These are phyloP conservation scores for Gastroboletus turbinatus DNA, from an alignment of 1,284 basidiomycete genomes.

Conservation along the genomic window DNA sequence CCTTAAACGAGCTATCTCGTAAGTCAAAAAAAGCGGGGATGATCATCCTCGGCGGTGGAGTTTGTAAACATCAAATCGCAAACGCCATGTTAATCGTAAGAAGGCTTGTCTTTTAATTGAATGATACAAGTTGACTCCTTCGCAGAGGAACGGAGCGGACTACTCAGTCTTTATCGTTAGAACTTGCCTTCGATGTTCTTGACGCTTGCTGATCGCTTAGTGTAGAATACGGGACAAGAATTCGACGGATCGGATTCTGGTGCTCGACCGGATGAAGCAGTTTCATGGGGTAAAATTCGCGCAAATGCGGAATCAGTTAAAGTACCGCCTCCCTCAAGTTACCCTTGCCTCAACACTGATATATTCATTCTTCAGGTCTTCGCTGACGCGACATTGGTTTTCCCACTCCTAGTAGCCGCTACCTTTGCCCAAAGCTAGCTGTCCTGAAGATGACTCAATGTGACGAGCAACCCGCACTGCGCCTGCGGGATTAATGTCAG, in stretches of 20 bases:
- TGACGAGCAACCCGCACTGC: background rate
- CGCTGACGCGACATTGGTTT: constrained; percentile 86
- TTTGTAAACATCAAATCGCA: constrained; percentile 99
- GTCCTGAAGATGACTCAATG: background rate
- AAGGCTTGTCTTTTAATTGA: constrained; percentile 20
- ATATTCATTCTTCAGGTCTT: constrained; percentile 46
- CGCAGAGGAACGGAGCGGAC: constrained; percentile 94
- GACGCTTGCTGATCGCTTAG: constrained; percentile 6
- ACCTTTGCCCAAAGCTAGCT: constrained; percentile 68
- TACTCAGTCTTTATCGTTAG: constrained; percentile 93
- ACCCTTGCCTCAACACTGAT: constrained; percentile 1
- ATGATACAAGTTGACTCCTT: constrained; percentile 5
- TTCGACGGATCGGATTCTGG: constrained; percentile 99
- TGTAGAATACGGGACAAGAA: constrained; percentile 95
- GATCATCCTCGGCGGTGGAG: constrained; percentile 97
- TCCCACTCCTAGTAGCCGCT: constrained; percentile 85
- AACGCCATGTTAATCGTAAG: constrained; percentile 97
- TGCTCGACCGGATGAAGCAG: constrained; percentile 94
- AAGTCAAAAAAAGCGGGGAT: constrained; percentile 94
- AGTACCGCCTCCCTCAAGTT: constrained; percentile 43
- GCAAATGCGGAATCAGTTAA: constrained; percentile 91
- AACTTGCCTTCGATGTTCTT: constrained; percentile 1
- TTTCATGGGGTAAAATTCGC: constrained; percentile 99
- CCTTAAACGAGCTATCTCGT: constrained; percentile 88
- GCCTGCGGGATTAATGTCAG: background rate